Evolutionary conservation across 805 yeast genomes (phyloP).

Genomic region (Starmerella vitae): DNA sequence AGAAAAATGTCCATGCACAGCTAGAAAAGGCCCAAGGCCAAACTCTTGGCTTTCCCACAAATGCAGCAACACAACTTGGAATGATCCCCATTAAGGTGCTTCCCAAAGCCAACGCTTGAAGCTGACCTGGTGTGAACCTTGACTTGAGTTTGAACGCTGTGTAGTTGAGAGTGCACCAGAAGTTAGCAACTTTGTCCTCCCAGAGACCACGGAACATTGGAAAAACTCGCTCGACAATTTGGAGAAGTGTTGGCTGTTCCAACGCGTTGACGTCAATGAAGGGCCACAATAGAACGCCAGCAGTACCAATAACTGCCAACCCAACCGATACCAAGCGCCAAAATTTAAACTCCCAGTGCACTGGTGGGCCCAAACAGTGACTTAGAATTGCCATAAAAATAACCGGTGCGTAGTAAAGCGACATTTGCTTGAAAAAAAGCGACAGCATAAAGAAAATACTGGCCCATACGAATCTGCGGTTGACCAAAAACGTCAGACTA

Average conservation of each 20-base stretch:
- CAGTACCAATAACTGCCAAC: conserved; percentile 44
- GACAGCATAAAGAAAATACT: conserved; percentile 67
- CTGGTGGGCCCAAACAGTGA: conserved; percentile 31
- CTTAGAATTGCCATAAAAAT: conserved; percentile 71
- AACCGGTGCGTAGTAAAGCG: conserved; percentile 81
- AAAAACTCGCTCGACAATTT: conserved; percentile 56
- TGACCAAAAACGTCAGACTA: conserved; percentile 53
- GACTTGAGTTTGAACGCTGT: conserved; percentile 55
- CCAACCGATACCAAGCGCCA: conserved; percentile 47
- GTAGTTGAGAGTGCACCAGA: conserved; percentile 86
- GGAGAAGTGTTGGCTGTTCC: conserved; percentile 34
- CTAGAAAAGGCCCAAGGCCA: conserved; percentile 62
- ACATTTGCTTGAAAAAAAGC: conserved; percentile 87
- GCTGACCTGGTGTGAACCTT: conserved; percentile 39
- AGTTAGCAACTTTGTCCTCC: conserved; percentile 94
- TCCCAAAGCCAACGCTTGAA: conserved; percentile 39
- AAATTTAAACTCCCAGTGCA: conserved; percentile 3
- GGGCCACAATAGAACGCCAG: conserved; percentile 44
- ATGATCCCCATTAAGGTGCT: conserved; percentile 33
- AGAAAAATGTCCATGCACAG: conserved; percentile 73
- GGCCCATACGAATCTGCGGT: conserved; percentile 45
- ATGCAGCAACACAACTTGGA: conserved; percentile 42
- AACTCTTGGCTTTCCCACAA: conserved; percentile 28
- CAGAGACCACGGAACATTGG: conserved; percentile 89
- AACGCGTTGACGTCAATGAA: conserved; percentile 32